Conservation (phyloP, 805 yeast species). For the Komagataella mondaviorum region DNA sequence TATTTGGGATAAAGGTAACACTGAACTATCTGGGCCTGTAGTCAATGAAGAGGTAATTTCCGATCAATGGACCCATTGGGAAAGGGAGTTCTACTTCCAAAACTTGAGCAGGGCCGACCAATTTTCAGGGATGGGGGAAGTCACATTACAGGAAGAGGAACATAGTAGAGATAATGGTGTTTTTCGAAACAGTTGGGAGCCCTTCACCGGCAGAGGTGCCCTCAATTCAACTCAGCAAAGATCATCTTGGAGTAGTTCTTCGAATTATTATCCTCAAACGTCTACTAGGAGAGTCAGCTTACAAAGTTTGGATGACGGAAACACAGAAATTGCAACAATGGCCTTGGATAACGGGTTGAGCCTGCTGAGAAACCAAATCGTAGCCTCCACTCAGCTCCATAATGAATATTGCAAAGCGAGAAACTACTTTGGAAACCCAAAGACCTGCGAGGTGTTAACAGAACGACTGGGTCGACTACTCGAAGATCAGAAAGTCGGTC, state of each 20-base stretch:
- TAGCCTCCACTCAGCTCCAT: constrained; percentile 46
- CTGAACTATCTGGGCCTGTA: neutral
- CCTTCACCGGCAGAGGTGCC: neutral
- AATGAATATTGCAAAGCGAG: constrained; percentile 31
- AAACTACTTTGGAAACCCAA: constrained; percentile 40
- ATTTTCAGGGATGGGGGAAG: neutral
- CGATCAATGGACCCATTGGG: neutral
- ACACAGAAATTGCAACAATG: constrained; percentile 1
- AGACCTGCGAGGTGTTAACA: constrained; percentile 23
- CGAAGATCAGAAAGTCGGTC: constrained; percentile 9
- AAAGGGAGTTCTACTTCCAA: neutral
- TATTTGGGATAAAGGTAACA: neutral
- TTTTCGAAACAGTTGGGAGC: neutral
- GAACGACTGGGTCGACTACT: constrained; percentile 17
- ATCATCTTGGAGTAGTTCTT: neutral
- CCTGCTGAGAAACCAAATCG: constrained; percentile 38
- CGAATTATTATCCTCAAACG: neutral
- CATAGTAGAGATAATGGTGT: neutral
- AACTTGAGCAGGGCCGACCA: neutral
- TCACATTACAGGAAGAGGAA: neutral
- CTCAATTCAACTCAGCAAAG: neutral
- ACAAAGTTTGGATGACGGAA: neutral
- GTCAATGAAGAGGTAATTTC: neutral
- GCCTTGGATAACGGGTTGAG: constrained; percentile 51
- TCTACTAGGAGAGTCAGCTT: neutral